phyloP scores from a whole-genome alignment of 2,329 filamentous ascomycete species.

The Lasiodiplodia sp. region DNA sequence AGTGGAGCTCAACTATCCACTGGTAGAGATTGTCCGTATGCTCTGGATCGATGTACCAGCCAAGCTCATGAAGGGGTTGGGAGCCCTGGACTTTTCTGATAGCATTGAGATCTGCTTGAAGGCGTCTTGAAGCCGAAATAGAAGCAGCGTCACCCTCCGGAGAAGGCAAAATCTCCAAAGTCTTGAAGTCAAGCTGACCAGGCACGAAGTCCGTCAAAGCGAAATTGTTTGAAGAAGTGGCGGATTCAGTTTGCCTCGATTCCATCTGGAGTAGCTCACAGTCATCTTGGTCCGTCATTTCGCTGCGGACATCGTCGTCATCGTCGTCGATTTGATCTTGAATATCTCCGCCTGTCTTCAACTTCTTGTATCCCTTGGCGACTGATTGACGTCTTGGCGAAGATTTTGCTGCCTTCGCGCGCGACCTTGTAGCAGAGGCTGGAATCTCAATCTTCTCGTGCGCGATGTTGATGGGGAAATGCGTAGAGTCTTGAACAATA shows the following conservation, averaged over 20 bases:
- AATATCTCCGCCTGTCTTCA: background rate
- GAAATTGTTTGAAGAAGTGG: slow-evolving; percentile 16
- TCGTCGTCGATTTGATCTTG: background rate
- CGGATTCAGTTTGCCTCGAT: slow-evolving; percentile 16
- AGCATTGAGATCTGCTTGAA: slow-evolving; percentile 70
- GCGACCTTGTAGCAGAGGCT: background rate
- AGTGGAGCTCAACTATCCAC: slow-evolving; percentile 90
- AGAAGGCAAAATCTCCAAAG: slow-evolving; percentile 66
- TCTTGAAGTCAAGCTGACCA: slow-evolving; percentile 67
- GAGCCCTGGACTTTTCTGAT: slow-evolving; percentile 70
- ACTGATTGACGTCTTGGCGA: background rate
- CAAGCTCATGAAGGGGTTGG: slow-evolving; percentile 70
- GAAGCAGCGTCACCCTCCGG: slow-evolving; percentile 66
- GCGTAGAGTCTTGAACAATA: slow-evolving; percentile 1
- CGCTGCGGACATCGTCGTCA: slow-evolving; percentile 52
- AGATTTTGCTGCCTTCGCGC: background rate
- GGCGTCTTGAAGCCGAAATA: slow-evolving; percentile 63
- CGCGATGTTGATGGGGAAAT: background rate
- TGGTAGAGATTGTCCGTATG: slow-evolving; percentile 77
- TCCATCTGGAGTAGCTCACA: slow-evolving; percentile 44
- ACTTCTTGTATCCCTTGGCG: slow-evolving; percentile 4
- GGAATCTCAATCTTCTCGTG: slow-evolving; percentile 2
- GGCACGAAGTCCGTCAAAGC: slow-evolving; percentile 69
- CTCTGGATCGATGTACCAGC: slow-evolving; percentile 80
- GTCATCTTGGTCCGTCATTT: slow-evolving; percentile 60